Percentiles rank a stretch among this genome's conserved stretches.
phyloP scores from a whole-genome alignment of 116 monocot species.

The Phalaenopsis hybrid region DNA sequence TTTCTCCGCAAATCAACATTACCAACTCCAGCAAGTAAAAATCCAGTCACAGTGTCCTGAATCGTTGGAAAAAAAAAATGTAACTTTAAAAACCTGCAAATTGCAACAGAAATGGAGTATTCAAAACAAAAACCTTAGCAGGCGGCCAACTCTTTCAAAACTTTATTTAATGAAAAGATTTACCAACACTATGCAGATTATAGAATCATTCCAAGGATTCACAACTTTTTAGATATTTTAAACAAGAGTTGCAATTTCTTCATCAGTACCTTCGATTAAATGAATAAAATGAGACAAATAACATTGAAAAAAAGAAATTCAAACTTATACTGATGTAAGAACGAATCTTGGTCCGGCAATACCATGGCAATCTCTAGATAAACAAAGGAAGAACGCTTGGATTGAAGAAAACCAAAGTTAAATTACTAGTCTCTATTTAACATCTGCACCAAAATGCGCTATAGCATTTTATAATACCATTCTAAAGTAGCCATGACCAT shows the following conservation, averaged over 20 bases:
- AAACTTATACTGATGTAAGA: not conserved
- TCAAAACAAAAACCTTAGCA: not conserved
- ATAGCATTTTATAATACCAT: too few species aligned
- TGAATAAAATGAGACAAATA: not conserved
- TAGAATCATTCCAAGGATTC: not conserved
- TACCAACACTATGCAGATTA: not conserved
- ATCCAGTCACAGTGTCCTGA: constrained; percentile 87
- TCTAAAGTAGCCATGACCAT: too few species aligned
- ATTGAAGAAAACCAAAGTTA: too few species aligned
- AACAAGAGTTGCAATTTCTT: not conserved
- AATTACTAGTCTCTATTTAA: too few species aligned
- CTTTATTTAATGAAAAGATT: not conserved
- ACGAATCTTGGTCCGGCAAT: not conserved
- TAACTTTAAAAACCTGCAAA: not conserved
- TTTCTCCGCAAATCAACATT: constrained; percentile 86
- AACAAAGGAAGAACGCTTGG: too few species aligned
- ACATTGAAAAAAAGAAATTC: too few species aligned
- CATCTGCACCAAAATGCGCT: too few species aligned
- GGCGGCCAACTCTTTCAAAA: not conserved
- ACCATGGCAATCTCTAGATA: too few species aligned
- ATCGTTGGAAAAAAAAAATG: constrained; percentile 3
- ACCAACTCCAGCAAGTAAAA: constrained; percentile 89
- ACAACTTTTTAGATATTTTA: not conserved
- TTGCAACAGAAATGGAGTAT: not conserved
- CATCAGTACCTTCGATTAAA: not conserved